A percentile compares a stretch with the other conserved stretches of the same genome.
phyloP scores from a whole-genome alignment of 1,284 basidiomycete genomes.

The Ustilago esculenta region DNA sequence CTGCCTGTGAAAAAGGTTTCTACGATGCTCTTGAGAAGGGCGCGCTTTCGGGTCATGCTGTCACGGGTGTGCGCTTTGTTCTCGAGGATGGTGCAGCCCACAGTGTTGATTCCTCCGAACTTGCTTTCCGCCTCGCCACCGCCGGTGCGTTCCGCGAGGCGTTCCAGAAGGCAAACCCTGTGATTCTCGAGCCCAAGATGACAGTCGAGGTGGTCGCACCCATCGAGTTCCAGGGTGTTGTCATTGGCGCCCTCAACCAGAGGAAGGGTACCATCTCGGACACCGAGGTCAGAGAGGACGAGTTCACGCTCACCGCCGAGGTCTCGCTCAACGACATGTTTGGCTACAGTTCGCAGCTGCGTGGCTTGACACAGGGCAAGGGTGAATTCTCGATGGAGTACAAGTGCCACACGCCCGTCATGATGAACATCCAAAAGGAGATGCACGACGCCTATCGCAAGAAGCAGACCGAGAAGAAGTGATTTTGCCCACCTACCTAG shows the following conservation, averaged over 20 bases:
- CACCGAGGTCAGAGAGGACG: constrained; percentile 95
- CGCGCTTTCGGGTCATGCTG: constrained; percentile 84
- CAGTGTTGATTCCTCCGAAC: constrained; percentile 94
- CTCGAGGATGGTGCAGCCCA: constrained; percentile 92
- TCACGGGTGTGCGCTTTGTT: constrained; percentile 86
- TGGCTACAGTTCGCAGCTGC: constrained; percentile 75
- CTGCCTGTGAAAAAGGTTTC: constrained; percentile 97
- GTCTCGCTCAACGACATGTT: constrained; percentile 99
- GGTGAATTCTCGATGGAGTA: constrained; percentile 84
- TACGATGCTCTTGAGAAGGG: constrained; percentile 93
- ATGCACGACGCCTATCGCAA: constrained; percentile 72
- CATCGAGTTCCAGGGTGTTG: constrained; percentile 93
- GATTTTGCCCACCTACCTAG: neutral
- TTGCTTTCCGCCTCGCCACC: constrained; percentile 90
- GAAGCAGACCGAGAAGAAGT: constrained; percentile 53
- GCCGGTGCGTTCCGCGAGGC: constrained; percentile 93
- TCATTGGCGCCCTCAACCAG: constrained; percentile 93
- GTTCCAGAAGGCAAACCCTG: constrained; percentile 79
- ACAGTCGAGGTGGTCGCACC: constrained; percentile 96
- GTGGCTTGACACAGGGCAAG: constrained; percentile 84
- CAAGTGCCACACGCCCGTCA: constrained; percentile 81
- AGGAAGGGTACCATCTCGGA: constrained; percentile 94
- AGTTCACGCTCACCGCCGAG: constrained; percentile 91
- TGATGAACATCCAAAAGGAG: constrained; percentile 86
- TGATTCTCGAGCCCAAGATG: constrained; percentile 97